Evolutionary conservation across 1,139 yeast genomes (phyloP).

Genomic region (Candida tropicalis): DNA sequence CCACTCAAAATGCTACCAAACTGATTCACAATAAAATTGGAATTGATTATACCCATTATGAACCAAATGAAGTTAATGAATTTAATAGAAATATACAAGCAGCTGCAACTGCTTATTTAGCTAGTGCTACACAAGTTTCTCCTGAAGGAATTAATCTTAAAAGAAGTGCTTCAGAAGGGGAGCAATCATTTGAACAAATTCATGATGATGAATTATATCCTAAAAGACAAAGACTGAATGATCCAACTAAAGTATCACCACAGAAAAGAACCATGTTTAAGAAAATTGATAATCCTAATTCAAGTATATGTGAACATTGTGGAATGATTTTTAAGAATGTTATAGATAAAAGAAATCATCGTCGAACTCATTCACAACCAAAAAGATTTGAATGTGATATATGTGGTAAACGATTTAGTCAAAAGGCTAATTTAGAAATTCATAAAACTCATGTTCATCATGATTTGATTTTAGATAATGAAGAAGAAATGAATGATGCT

Average conservation of each 20-base stretch:
- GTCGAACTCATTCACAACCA: conserved; percentile 20
- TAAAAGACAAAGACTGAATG: conserved; percentile 3
- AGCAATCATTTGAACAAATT: conserved; percentile 3
- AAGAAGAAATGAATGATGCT: conserved; percentile 2
- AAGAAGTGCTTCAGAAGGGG: background rate
- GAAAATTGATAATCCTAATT: conserved; percentile 16
- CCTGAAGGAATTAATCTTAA: no score
- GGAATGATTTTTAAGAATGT: conserved; percentile 16
- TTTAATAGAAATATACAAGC: background rate
- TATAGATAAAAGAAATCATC: conserved; percentile 19
- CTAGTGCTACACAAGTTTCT: background rate
- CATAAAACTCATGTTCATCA: conserved; percentile 20
- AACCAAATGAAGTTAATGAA: background rate
- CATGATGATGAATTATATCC: background rate
- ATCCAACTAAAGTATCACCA: conserved; percentile 8
- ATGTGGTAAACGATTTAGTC: conserved; percentile 27
- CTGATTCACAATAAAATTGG: background rate
- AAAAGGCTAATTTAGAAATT: conserved; percentile 20
- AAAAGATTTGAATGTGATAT: conserved; percentile 20
- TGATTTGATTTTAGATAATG: conserved; percentile 17
- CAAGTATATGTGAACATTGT: conserved; percentile 17
- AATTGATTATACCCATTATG: background rate
- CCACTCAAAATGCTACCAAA: conserved; percentile 4
- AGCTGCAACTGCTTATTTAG: background rate
- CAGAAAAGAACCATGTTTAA: conserved; percentile 19